Evolutionary conservation across 2,329 filamentous ascomycete species (phyloP), one percentile per base, ranked within the genome.

Genomic region (Alternaria gaisen): DNA sequence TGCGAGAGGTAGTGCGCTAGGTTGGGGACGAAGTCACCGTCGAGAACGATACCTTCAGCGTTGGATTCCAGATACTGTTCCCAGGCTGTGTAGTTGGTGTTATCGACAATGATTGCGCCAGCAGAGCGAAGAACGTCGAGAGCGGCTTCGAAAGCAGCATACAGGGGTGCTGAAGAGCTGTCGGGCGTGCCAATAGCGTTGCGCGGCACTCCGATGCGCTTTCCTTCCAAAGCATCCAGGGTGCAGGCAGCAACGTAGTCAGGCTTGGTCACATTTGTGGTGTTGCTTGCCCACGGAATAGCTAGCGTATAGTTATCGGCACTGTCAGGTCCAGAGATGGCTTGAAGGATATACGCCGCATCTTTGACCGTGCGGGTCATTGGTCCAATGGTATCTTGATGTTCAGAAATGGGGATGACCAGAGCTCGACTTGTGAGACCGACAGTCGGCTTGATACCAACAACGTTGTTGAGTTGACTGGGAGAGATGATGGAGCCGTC

Each of bases 401-500:
- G 84, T 64, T 86, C 79, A 28, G 81, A 84, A 59, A 92, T 87
- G 0, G 90, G 90, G 11, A 92, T 85, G 1, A 91, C 89, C 5
- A 90, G 80, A 60, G 84, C 79, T 14, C 87, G 80, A 1, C 86
- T 88, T 0, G 86, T 90, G 4, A 91, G 79, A 0, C 89, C 89
- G 1, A 90, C 86, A 0, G 88, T 89, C 1, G 89, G 71, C 46
- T 79, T 79, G 56, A 92, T 88, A 2, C 87, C 89, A 0, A 90
- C 88, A 1, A 91, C 72, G 58, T 89, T 89, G 78, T 86, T 90
- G 5, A 78, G 66, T 24, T 82, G 70, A 18, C 78, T 79, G 0
- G 90, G 90, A 10, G 81, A 82, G 4, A 90, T 71, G 55, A 92
- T 90, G 18, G 85, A 89, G 4, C 89, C 89, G 60, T 83, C 82